Conservation (phyloP, 2,329 filamentous ascomycete species). For the Pseudocercospora fuligena region DNA sequence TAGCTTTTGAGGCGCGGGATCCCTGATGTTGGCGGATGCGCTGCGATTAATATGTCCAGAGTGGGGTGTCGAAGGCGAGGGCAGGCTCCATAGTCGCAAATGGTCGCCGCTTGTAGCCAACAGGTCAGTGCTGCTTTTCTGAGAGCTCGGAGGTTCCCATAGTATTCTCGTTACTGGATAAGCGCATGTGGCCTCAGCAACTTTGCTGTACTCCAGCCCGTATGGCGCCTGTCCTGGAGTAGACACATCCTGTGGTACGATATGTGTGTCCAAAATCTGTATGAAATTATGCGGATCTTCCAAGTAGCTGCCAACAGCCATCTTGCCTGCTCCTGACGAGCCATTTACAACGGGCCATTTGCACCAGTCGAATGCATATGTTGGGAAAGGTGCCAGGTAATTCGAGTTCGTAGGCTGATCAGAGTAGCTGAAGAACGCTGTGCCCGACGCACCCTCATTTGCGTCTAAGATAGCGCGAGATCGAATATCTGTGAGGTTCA, state of each 20-base stretch:
- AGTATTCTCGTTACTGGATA: slow-evolving; percentile 94
- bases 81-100: slow-evolving; percentile 89
- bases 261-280: slow-evolving; percentile 91
- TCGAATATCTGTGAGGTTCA: slow-evolving; percentile 89
- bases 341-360: slow-evolving; percentile 84
- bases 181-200: slow-evolving; percentile 95
- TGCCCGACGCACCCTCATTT: slow-evolving; percentile 70
- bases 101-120: slow-evolving; percentile 95
- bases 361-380: slow-evolving; percentile 99
- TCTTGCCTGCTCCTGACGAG: slow-evolving; percentile 78
- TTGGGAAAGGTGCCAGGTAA: slow-evolving; percentile 90
- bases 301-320: slow-evolving; percentile 93
- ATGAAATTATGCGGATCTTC: slow-evolving; percentile 99
- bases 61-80: slow-evolving; percentile 48
- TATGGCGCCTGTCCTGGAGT: slow-evolving; percentile 72
- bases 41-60: slow-evolving; percentile 69
- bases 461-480: slow-evolving; percentile 82
- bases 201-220: slow-evolving; percentile 86
- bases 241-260: slow-evolving; percentile 70
- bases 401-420: slow-evolving; percentile 78
- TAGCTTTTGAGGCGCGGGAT: slow-evolving; percentile 73
- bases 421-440: slow-evolving; percentile 66
- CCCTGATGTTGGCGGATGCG: slow-evolving; percentile 64
- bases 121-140: slow-evolving; percentile 94
- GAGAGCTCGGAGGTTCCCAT: slow-evolving; percentile 93